phyloP scores from a whole-genome alignment of 768 basidiomycete genomes.

The Tylopilus vinaceipallidus region DNA sequence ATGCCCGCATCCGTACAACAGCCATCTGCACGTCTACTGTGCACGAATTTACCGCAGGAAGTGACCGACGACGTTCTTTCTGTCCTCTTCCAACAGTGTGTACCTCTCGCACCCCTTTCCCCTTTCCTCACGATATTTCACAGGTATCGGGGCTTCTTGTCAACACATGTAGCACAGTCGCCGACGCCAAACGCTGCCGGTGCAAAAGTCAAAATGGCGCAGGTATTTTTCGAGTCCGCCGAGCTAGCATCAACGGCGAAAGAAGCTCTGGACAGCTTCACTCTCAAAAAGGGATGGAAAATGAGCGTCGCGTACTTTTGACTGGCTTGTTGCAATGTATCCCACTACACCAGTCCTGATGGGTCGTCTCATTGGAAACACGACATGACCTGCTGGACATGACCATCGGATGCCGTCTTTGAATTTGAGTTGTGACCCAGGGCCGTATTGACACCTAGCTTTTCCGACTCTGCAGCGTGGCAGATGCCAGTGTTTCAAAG shows the following conservation, averaged over 20 bases:
- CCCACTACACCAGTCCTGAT: conserved; percentile 29
- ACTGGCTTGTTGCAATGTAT: conserved; percentile 17
- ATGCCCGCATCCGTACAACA: conserved; percentile 52
- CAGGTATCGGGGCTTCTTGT: conserved; percentile 84
- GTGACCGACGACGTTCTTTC: conserved; percentile 84
- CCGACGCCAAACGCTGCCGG: conserved; percentile 65
- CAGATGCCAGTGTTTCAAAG: neutral
- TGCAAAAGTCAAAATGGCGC: conserved; percentile 73
- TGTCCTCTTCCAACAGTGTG: conserved; percentile 90
- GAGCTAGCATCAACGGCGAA: conserved; percentile 76
- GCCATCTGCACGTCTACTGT: conserved; percentile 62
- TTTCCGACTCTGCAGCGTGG: no score
- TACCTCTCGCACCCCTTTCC: conserved; percentile 18
- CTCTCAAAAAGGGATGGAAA: conserved; percentile 81
- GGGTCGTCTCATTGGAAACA: conserved; percentile 19
- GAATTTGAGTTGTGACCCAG: neutral
- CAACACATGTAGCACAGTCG: conserved; percentile 66
- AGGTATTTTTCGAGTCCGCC: conserved; percentile 73
- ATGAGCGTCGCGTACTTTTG: conserved; percentile 76
- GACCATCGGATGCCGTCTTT: neutral
- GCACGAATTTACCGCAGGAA: conserved; percentile 88
- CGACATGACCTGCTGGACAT: neutral
- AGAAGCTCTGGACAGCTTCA: conserved; percentile 81
- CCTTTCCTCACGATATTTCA: neutral
- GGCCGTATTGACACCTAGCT: no score